Conservation (phyloP, 345 rosid species). For the Mangifera indica region DNA sequence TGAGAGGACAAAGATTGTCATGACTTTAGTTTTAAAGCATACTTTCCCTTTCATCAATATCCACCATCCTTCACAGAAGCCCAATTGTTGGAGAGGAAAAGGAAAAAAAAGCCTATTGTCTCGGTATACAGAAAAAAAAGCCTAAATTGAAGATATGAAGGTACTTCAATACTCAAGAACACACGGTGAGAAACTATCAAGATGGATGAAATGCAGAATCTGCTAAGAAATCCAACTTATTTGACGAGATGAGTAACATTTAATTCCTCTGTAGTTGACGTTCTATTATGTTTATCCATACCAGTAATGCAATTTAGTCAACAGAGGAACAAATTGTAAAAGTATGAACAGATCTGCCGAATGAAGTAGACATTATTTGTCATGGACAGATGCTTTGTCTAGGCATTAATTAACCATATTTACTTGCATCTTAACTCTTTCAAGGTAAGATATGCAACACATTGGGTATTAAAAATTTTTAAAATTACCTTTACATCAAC, state of each 20-base stretch:
- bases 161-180: background rate
- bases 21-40: slow-evolving; percentile 3
- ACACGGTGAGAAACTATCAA: background rate
- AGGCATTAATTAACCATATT: background rate
- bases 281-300: slow-evolving; percentile 1
- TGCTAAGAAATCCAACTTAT: background rate
- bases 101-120: background rate
- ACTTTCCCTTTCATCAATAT: background rate
- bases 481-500: slow-evolving; percentile 58
- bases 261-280: background rate
- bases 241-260: background rate
- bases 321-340: background rate
- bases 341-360: background rate
- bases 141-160: background rate
- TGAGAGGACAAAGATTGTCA: slow-evolving; percentile 24
- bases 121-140: background rate
- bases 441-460: background rate
- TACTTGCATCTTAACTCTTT: background rate
- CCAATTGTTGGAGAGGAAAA: background rate
- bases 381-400: background rate
- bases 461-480: background rate
- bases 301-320: background rate
- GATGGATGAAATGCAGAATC: background rate
- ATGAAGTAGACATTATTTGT: background rate
- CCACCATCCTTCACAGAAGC: background rate